Conservation (phyloP, 1,284 basidiomycete genomes). For the Leccinum griseonigrum region DNA sequence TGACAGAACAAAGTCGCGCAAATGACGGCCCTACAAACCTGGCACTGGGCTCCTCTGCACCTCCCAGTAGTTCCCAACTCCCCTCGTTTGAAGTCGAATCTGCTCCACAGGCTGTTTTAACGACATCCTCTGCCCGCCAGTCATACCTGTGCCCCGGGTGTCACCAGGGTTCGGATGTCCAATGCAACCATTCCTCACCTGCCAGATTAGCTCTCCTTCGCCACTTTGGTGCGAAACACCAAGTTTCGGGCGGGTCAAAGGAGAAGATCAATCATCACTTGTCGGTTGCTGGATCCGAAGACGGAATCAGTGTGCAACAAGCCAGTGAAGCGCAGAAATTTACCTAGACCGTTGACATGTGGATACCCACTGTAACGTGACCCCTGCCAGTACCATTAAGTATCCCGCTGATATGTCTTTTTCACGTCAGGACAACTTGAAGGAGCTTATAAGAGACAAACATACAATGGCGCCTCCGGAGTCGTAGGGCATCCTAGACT, state of each 20-base stretch:
- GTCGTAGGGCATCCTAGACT: background rate
- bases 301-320: conserved; percentile 8
- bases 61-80: background rate
- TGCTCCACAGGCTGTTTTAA: background rate
- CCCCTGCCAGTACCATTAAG: conserved; percentile 3
- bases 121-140: background rate
- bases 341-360: conserved; percentile 15
- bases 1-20: background rate
- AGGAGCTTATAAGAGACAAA: conserved; percentile 11
- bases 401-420: conserved; percentile 17
- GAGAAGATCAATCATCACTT: background rate
- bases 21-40: background rate
- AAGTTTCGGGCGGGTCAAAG: conserved; percentile 10
- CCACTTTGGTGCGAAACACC: conserved; percentile 12
- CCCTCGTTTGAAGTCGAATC: background rate
- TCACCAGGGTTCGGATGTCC: background rate
- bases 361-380: conserved; percentile 18
- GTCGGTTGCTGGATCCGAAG: conserved; percentile 10
- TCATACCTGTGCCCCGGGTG: conserved; percentile 15
- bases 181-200: conserved; percentile 8
- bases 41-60: background rate
- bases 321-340: conserved; percentile 11
- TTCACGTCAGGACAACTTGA: conserved; percentile 22
- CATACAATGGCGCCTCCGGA: conserved; percentile 2
- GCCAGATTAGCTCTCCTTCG: conserved; percentile 15